phyloP scores from a whole-genome alignment of 2,329 filamentous ascomycete species.

The Trichoderma atroviride region DNA sequence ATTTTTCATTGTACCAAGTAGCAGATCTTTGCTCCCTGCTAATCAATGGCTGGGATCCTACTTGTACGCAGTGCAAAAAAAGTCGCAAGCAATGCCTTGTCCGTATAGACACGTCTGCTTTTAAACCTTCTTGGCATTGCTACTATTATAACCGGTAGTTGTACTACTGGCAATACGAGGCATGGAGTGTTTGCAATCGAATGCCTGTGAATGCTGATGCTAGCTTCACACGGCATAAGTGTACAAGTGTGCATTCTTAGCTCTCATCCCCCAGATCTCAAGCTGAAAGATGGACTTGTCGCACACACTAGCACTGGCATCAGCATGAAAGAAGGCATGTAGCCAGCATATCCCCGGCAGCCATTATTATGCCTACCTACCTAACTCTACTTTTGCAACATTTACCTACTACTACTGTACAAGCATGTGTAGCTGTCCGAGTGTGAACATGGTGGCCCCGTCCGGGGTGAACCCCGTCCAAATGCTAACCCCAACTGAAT shows the following conservation, averaged over 20 bases:
- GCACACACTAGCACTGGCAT: background rate
- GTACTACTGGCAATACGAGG: background rate
- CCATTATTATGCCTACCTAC: background rate
- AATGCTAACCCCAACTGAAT: conserved; percentile 16
- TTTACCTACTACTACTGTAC: background rate
- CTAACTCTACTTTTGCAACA: background rate
- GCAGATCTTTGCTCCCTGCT: background rate
- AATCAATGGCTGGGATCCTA: background rate
- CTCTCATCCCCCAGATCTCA: background rate
- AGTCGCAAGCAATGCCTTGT: background rate
- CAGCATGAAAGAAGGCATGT: background rate
- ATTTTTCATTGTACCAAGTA: background rate
- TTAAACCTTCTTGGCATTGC: background rate
- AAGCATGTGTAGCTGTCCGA: background rate
- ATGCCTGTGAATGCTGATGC: background rate
- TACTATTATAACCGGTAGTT: background rate
- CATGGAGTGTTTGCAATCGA: background rate
- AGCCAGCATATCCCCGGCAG: background rate
- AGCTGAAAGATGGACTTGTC: background rate
- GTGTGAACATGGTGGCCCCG: background rate
- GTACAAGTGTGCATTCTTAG: background rate
- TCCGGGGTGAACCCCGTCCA: background rate
- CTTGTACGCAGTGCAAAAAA: background rate
- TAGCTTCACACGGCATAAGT: background rate
- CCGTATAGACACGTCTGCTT: background rate